Percentiles rank a stretch among this genome's conserved stretches.
Conservation (phyloP, 441 rosid genomes). For the Sinapis alba region DNA sequence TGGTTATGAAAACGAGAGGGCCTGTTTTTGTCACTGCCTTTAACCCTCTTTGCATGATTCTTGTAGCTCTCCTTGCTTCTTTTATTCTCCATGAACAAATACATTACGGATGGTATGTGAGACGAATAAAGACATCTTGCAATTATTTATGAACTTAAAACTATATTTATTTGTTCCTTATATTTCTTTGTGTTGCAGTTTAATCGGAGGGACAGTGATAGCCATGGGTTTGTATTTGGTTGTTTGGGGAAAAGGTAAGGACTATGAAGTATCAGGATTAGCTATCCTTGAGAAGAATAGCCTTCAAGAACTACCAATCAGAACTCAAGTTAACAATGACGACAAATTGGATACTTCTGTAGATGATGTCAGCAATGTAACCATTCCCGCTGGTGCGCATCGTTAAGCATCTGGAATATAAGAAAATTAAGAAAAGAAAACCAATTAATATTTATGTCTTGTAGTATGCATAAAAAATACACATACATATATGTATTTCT, state of each 20-base stretch:
- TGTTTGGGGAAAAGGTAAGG: constrained; percentile 76
- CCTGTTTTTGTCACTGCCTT: constrained; percentile 73
- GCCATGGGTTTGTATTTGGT: constrained; percentile 60
- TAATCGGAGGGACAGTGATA: constrained; percentile 62
- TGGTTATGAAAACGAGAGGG: constrained; percentile 67
- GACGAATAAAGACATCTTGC: neutral
- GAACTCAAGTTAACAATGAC: constrained; percentile 20
- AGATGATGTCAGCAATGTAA: neutral
- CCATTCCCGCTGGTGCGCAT: neutral
- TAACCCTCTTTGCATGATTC: constrained; percentile 78
- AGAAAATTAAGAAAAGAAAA: neutral
- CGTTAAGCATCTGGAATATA: constrained; percentile 7
- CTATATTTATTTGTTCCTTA: neutral
- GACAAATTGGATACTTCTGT: constrained; percentile 10
- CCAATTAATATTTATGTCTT: neutral
- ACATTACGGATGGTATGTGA: constrained; percentile 58
- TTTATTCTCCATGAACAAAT: constrained; percentile 60
- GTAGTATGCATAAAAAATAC: constrained; percentile 4
- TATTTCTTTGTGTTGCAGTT: constrained; percentile 34
- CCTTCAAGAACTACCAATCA: constrained; percentile 44
- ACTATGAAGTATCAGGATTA: constrained; percentile 34
- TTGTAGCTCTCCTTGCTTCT: constrained; percentile 61
- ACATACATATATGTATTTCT: neutral
- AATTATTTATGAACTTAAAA: neutral
- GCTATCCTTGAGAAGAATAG: constrained; percentile 17